phyloP scores from a whole-genome alignment of 495 filamentous ascomycete genomes.

The Penicillium subrubescens region DNA sequence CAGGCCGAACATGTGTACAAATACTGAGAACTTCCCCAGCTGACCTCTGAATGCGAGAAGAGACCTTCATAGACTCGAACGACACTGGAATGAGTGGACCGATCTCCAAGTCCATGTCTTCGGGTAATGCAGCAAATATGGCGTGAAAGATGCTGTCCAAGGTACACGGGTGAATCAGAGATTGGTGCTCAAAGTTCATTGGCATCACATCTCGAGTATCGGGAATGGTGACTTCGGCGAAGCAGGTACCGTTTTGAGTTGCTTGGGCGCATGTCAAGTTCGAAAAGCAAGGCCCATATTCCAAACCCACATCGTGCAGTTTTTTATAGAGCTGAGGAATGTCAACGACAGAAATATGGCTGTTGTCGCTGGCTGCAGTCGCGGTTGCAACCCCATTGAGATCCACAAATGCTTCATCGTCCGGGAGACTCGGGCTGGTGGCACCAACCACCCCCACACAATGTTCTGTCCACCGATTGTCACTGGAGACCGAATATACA shows the following conservation, averaged over 20 bases:
- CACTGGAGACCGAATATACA: slow-evolving; percentile 35
- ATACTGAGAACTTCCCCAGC: slow-evolving; percentile 21
- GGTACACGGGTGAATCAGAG: slow-evolving; percentile 47
- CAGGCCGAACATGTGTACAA: slow-evolving; percentile 16
- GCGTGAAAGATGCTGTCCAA: slow-evolving; percentile 50
- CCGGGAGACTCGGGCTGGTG: not conserved
- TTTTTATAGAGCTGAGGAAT: slow-evolving; percentile 31
- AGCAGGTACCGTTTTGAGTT: slow-evolving; percentile 18
- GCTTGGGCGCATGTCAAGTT: slow-evolving; percentile 28
- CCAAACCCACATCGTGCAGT: slow-evolving; percentile 32
- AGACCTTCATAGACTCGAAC: slow-evolving; percentile 27
- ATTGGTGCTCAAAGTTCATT: slow-evolving; percentile 40
- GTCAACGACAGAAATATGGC: slow-evolving; percentile 24
- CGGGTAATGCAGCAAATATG: slow-evolving; percentile 23
- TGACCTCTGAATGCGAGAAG: slow-evolving; percentile 11
- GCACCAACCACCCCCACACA: slow-evolving; percentile 32
- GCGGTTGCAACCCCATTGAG: not conserved
- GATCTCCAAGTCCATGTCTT: slow-evolving; percentile 2
- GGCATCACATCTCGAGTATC: slow-evolving; percentile 53
- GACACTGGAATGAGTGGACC: slow-evolving; percentile 33
- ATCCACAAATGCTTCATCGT: not conserved
- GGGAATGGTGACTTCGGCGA: slow-evolving; percentile 40
- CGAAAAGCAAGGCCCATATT: slow-evolving; percentile 40
- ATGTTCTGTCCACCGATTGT: slow-evolving; percentile 42
- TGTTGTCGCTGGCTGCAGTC: not conserved